Evolutionary conservation across 192 early-diverging fungal genomes (phyloP), one percentile per base, ranked within the genome.

Genomic region (Backusella circina): DNA sequence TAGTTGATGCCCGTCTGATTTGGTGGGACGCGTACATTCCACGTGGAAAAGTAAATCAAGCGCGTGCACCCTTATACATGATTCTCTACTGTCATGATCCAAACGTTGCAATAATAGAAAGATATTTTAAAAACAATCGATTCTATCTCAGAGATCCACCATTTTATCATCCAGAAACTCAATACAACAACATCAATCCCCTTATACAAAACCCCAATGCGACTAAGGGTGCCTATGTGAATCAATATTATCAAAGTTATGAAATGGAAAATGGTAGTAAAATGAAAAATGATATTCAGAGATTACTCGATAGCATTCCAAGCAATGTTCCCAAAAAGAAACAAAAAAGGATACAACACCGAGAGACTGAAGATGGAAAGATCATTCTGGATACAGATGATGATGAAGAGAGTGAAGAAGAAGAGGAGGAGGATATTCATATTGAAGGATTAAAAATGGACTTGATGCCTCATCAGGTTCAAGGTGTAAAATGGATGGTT

Each of bases 1-100:
- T 83, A 5, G 61, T 69, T 10, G 78, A 83, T 3, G 21, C 37
- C 35, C 28, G 50, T 13, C 39, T 74, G 31, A 71, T 79, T 33
- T 83, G 82, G 82, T 77, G 77, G 75, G 82, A 83, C 28, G 78
- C 75, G 3, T 69, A 80, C 18, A 79, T 83, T 77, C 82, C 82
- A 23, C 47, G 72, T 5, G 70, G 61, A 44, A 79, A 77, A 41
- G 54, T 67, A 0, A 82, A 73, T 26, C 35, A 51, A 9, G 33
- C 69, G 26, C 81, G 78, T 6, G 71, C 71, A 6, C 81, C 81
- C 18, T 30, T 82, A 1, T 79, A 41, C 36, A 76, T 82, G 12
- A 79, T 82, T 44, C 33, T 82, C 1, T 82, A 82, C 57, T 76
- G 77, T 10, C 64, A 23, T 67, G 77, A 54, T 10, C 50, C 37